Evolutionary conservation across 106 monocot species (phyloP), one percentile per base, ranked within the genome.

Genomic region (Xerophyta viscosa): DNA sequence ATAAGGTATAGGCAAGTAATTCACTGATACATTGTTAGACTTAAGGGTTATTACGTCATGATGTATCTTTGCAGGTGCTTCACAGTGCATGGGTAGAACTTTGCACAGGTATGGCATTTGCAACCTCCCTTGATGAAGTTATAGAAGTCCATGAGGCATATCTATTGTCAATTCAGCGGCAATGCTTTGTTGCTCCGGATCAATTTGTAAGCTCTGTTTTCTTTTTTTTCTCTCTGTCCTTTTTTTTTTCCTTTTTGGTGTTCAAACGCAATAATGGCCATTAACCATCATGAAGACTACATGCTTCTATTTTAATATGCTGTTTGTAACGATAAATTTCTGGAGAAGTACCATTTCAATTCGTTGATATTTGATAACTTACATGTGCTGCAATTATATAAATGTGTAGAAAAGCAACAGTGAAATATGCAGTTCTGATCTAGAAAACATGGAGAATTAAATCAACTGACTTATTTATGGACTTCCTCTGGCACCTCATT

Each of bases 31-130:
- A 51, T 44, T 3, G 7, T 26, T 29, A 26, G 24, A 3, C 14
- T 52, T 27, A 10, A 17, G 1, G 12, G 15, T 14, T 57, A 24
- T 27, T 41, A 23, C 25, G 10, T 21, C 39, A 41, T 57, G 31
- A n/a, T 27, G n/a, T 31, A 15, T 25, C 49, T 24, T 54, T 52
- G 10, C 67, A 94, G 94, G 94, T 88, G 29, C 82, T 77, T 61
- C 88, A 96, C 52, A 88, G 85, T 79, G 74, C 88, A 46, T 88
- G 88, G 94, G 71, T 75, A 46, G 94, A 96, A 33, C 78, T 96
- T n/a, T 88, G 88, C 57, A 66, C 57, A 50, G 81, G 73, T 33
- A 84, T 88, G 94, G 84, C 72, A 46, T 65, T 68, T 66, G 88
- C 88, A 19, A 37, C 72, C 39, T 81, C 94, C 17, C 84, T 96